A percentile compares a stretch with the other conserved stretches of the same genome.
Conservation (phyloP, 768 basidiomycete species). For the Termitomyces eurrhizus region DNA sequence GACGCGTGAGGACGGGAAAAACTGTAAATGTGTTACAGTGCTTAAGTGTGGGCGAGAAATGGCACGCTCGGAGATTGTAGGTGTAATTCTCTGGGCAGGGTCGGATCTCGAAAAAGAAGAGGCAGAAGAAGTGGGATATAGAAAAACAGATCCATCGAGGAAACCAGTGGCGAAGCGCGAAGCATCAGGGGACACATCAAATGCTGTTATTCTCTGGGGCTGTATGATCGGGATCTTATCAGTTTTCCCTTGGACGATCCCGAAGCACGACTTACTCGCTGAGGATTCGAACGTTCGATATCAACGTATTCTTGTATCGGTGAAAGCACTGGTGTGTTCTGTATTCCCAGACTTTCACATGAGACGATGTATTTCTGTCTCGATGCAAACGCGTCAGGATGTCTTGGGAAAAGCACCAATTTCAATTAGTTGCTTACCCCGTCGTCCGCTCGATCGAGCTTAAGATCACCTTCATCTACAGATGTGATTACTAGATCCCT, state of each 20-base stretch:
- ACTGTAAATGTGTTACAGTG: slow-evolving; percentile 51
- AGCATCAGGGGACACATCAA: slow-evolving; percentile 57
- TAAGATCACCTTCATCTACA: slow-evolving; percentile 43
- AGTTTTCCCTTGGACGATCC: background rate
- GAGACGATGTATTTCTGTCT: slow-evolving; percentile 37
- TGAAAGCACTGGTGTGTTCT: slow-evolving; percentile 41
- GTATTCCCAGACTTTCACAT: slow-evolving; percentile 45
- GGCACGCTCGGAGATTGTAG: slow-evolving; percentile 25
- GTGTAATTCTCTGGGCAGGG: slow-evolving; percentile 20
- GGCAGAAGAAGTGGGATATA: slow-evolving; percentile 35
- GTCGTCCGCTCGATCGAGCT: slow-evolving; percentile 26
- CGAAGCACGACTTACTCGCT: slow-evolving; percentile 27
- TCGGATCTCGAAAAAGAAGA: slow-evolving; percentile 15
- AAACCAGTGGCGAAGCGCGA: slow-evolving; percentile 58
- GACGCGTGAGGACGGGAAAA: slow-evolving; percentile 72
- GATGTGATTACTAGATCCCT: slow-evolving; percentile 44
- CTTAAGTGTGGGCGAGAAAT: slow-evolving; percentile 45
- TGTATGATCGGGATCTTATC: slow-evolving; percentile 17
- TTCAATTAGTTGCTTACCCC: slow-evolving; percentile 20
- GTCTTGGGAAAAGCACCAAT: background rate
- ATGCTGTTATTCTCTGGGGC: slow-evolving; percentile 58
- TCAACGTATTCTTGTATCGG: slow-evolving; percentile 52
- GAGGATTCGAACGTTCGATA: slow-evolving; percentile 38
- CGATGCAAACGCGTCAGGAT: slow-evolving; percentile 1
- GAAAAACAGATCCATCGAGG: slow-evolving; percentile 53